Percentiles rank a stretch among this genome's conserved stretches.
These are phyloP conservation scores for Torulaspora franciscae DNA, from an alignment of 805 yeast species.

Conservation along the genomic window DNA sequence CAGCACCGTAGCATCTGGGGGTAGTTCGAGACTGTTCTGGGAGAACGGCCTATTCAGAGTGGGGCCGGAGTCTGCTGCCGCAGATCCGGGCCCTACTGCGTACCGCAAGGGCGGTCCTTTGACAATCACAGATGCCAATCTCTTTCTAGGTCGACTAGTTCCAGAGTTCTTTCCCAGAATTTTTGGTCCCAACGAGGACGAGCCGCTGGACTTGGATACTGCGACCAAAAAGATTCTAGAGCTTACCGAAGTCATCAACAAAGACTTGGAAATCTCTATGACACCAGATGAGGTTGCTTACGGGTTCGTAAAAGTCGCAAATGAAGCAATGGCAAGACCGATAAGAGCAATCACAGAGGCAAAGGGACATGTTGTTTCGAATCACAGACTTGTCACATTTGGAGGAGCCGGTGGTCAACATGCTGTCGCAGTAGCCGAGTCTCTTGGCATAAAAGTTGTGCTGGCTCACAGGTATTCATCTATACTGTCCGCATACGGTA, in stretches of 20 bases:
- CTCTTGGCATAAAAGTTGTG: slow-evolving; percentile 62
- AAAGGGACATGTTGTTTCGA: slow-evolving; percentile 61
- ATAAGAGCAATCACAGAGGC: slow-evolving; percentile 81
- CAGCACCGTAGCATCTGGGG: slow-evolving; percentile 82
- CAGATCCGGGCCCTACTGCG: slow-evolving; percentile 89
- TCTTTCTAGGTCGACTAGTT: slow-evolving; percentile 63
- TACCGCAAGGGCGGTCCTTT: slow-evolving; percentile 80
- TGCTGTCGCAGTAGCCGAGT: slow-evolving; percentile 69
- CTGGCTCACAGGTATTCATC: slow-evolving; percentile 79
- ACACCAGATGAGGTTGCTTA: slow-evolving; percentile 66
- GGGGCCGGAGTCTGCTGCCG: slow-evolving; percentile 83
- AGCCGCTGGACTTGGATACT: slow-evolving; percentile 56
- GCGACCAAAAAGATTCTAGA: slow-evolving; percentile 48
- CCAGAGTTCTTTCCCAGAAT: slow-evolving; percentile 76
- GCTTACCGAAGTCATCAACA: slow-evolving; percentile 54
- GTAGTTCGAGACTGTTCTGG: slow-evolving; percentile 66
- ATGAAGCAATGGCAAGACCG: slow-evolving; percentile 88
- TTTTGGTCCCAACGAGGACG: slow-evolving; percentile 75
- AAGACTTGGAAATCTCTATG: slow-evolving; percentile 37
- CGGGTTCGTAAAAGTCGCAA: slow-evolving; percentile 80
- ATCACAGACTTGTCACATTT: slow-evolving; percentile 73
- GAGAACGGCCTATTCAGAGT: slow-evolving; percentile 70
- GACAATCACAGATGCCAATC: slow-evolving; percentile 81
- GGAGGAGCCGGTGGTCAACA: slow-evolving; percentile 97
- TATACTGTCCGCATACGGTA: slow-evolving; percentile 81